phyloP scores from a whole-genome alignment of 2,329 filamentous ascomycete species.

The Myriosclerotinia duriaeana region DNA sequence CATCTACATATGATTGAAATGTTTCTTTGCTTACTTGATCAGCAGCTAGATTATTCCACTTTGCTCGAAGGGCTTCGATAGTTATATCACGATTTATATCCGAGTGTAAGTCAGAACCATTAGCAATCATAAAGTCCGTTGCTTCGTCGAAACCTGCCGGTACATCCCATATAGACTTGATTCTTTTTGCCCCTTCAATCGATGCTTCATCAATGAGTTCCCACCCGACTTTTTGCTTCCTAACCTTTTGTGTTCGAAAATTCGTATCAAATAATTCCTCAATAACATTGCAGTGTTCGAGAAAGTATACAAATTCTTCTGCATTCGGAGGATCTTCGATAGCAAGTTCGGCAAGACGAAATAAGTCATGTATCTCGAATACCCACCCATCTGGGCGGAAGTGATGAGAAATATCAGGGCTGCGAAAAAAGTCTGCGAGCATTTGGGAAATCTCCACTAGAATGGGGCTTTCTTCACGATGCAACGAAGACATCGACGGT shows the following conservation, averaged over 20 bases:
- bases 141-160: background rate
- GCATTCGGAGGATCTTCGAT: background rate
- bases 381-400: constrained; percentile 3
- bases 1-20: constrained; percentile 5
- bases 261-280: background rate
- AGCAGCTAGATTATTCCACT: background rate
- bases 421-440: background rate
- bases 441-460: background rate
- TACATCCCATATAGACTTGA: background rate
- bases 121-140: background rate
- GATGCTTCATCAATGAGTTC: background rate
- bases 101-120: background rate
- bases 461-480: background rate
- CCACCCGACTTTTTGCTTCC: background rate
- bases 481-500: background rate
- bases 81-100: background rate
- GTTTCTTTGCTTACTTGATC: background rate
- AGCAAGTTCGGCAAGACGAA: background rate
- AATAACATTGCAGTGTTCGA: background rate
- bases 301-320: background rate
- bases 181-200: background rate
- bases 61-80: background rate
- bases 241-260: background rate
- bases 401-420: background rate
- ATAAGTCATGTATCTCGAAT: background rate